Evolutionary conservation across 495 filamentous ascomycete genomes (phyloP).

Genomic region (Cairneyella variabilis): DNA sequence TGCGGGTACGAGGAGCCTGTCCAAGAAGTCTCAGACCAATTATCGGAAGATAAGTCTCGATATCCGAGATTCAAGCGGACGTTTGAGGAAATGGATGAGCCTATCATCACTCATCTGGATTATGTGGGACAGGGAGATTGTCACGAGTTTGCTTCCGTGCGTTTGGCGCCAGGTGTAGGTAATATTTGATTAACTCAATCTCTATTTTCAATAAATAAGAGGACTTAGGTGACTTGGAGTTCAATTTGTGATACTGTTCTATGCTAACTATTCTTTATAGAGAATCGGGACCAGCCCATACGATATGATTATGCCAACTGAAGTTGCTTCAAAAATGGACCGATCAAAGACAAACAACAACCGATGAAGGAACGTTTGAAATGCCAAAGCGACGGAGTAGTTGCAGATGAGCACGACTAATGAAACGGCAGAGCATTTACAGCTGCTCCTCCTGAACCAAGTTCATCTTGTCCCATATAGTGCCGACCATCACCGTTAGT

Average conservation of each 20-base stretch:
- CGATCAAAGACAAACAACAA: background rate
- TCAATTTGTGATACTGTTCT: constrained; percentile 6
- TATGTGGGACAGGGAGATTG: too few relatives aligned
- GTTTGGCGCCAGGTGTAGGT: too few relatives aligned
- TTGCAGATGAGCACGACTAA: too few relatives aligned
- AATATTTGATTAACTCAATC: background rate
- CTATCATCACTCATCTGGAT: background rate
- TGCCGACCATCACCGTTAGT: too few relatives aligned
- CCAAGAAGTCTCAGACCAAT: background rate
- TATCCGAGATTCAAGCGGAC: constrained; percentile 4
- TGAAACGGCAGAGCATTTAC: too few relatives aligned
- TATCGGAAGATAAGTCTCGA: background rate
- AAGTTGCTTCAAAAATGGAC: background rate
- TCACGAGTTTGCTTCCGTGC: too few relatives aligned
- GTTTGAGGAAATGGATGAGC: constrained; percentile 6
- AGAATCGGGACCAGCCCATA: background rate
- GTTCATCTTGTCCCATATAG: too few relatives aligned
- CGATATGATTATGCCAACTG: background rate
- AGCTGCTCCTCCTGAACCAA: too few relatives aligned
- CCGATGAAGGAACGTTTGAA: too few relatives aligned
- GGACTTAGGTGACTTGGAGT: background rate
- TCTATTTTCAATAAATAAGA: constrained; percentile 3
- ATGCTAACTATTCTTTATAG: constrained; percentile 9
- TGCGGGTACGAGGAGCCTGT: background rate
- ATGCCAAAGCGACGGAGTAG: too few relatives aligned